Evolutionary conservation across 2,329 filamentous ascomycete genomes (phyloP).

Genomic region (Phialemoniopsis sp.): DNA sequence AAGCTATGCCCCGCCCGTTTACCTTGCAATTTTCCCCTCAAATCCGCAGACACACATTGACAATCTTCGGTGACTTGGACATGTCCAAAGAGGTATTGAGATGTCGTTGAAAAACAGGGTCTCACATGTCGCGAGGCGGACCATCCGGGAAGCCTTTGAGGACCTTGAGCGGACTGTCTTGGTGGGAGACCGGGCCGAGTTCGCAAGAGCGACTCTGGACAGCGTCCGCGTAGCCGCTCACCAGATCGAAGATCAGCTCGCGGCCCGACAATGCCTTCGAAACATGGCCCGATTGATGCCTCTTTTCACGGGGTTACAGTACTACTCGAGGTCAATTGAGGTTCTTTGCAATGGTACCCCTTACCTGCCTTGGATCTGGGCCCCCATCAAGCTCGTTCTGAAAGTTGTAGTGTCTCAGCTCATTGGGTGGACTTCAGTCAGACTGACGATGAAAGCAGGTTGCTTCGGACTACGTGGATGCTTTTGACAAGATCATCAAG

Average conservation of each 20-base stretch:
- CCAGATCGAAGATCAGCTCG: conserved; percentile 33
- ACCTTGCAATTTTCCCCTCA: too few relatives aligned
- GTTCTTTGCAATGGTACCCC: conserved; percentile 40
- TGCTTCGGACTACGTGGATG: conserved; percentile 26
- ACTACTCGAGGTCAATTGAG: conserved; percentile 35
- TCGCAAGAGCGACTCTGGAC: conserved; percentile 24
- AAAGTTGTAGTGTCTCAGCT: conserved; percentile 11
- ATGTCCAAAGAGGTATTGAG: too few relatives aligned
- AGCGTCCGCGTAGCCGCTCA: conserved; percentile 29
- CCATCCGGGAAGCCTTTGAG: conserved; percentile 14
- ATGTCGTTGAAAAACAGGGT: conserved; percentile 7
- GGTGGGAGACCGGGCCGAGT: conserved; percentile 8
- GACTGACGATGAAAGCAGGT: conserved; percentile 9
- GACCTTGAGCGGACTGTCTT: conserved; percentile 12
- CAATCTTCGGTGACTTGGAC: too few relatives aligned
- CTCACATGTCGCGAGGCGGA: conserved; percentile 6
- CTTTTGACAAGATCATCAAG: conserved; percentile 34
- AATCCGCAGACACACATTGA: too few relatives aligned
- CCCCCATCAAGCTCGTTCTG: conserved; percentile 33
- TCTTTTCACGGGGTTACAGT: conserved; percentile 31
- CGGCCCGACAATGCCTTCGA: conserved; percentile 26
- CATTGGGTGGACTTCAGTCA: neutral
- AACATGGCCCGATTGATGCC: conserved; percentile 38
- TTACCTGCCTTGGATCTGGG: conserved; percentile 41
- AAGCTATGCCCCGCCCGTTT: too few relatives aligned